Percentiles rank a stretch among this genome's conserved stretches.
These are phyloP conservation scores for Cephaloascus albidus DNA, from an alignment of 805 yeast species.

Conservation along the genomic window DNA sequence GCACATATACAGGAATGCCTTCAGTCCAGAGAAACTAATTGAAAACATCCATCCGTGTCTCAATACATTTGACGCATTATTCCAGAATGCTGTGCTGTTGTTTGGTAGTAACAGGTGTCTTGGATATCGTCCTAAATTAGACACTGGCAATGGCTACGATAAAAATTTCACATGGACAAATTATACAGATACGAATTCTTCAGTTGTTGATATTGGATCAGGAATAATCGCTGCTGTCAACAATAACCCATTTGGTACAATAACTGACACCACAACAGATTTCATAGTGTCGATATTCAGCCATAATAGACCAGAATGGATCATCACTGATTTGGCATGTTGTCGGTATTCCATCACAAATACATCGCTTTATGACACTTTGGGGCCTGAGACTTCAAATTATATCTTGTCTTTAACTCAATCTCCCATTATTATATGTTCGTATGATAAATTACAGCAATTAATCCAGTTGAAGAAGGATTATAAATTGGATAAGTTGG, in stretches of 20 bases:
- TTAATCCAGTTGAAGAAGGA: conserved; percentile 21
- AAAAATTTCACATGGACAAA: conserved; percentile 7
- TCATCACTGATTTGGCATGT: conserved; percentile 59
- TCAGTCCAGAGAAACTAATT: conserved; percentile 12
- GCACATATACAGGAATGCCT: conserved; percentile 34
- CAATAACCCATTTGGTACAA: conserved; percentile 7
- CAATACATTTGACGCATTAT: conserved; percentile 33
- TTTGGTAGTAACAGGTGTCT: conserved; percentile 31
- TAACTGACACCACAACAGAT: conserved; percentile 7
- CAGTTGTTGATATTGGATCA: conserved; percentile 9
- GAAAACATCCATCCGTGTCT: conserved; percentile 32
- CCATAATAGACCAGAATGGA: conserved; percentile 60
- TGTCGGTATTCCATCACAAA: conserved; percentile 44
- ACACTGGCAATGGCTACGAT: conserved; percentile 25
- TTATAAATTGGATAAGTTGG: conserved; percentile 16
- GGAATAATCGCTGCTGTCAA: conserved; percentile 12
- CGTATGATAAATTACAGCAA: conserved; percentile 19
- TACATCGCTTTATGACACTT: conserved; percentile 47
- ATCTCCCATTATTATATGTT: conserved; percentile 37
- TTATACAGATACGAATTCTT: conserved; percentile 12
- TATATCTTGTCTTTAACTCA: conserved; percentile 55
- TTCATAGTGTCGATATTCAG: conserved; percentile 51
- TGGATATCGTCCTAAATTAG: conserved; percentile 27
- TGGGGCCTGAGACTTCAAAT: conserved; percentile 51
- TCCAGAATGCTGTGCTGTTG: conserved; percentile 27